Evolutionary conservation across 345 rosid genomes (phyloP).

Genomic region (Melastoma malabathricum): DNA sequence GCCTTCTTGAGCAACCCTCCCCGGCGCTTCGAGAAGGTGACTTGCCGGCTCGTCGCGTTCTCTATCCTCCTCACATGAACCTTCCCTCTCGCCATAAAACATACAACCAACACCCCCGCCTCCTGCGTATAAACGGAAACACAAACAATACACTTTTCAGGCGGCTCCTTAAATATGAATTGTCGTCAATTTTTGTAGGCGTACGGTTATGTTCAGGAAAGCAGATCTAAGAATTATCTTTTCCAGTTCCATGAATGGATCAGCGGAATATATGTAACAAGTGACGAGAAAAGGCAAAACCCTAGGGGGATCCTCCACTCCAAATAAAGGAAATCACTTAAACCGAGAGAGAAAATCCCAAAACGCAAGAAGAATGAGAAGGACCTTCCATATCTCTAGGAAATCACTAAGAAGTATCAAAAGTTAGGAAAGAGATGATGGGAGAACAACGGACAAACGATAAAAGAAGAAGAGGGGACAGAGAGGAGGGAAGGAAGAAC

Average conservation of each 20-base stretch:
- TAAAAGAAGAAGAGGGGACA: background rate
- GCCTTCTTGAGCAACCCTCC: slow-evolving; percentile 10
- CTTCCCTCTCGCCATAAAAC: slow-evolving; percentile 9
- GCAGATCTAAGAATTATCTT: too few species aligned
- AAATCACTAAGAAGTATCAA: too few species aligned
- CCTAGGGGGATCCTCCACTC: too few species aligned
- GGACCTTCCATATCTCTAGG: background rate
- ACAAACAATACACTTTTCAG: background rate
- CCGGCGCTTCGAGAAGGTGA: slow-evolving; percentile 13
- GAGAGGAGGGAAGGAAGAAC: background rate
- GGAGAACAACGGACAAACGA: too few species aligned
- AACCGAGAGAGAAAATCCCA: background rate
- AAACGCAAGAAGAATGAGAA: background rate
- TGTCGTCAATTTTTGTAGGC: too few species aligned
- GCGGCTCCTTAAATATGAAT: background rate
- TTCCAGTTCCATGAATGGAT: too few species aligned
- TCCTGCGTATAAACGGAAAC: background rate
- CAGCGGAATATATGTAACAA: too few species aligned
- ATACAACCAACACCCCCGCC: background rate
- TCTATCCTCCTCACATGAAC: slow-evolving; percentile 11
- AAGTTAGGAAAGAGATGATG: too few species aligned
- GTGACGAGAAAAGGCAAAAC: too few species aligned
- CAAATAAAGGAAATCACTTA: background rate
- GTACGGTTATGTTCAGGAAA: too few species aligned
- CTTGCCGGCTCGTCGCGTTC: slow-evolving; percentile 6